Conservation (phyloP, 805 yeast genomes). For the Saccharomyces jurei region DNA sequence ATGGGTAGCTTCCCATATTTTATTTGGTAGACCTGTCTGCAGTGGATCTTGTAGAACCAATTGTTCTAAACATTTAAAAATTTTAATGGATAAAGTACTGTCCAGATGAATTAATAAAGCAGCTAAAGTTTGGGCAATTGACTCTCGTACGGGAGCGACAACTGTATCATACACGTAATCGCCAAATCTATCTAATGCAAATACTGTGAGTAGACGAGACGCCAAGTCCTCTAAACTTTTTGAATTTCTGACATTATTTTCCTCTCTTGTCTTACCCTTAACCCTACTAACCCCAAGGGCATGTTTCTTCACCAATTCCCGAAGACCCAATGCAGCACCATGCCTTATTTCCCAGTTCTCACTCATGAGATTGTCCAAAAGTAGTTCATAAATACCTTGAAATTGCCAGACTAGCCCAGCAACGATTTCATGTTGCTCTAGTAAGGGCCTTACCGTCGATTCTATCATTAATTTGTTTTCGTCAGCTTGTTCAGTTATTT, state of each 20-base stretch:
- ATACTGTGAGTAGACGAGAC: slow-evolving; percentile 73
- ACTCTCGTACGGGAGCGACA: slow-evolving; percentile 96
- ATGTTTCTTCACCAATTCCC: slow-evolving; percentile 68
- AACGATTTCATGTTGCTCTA: slow-evolving; percentile 62
- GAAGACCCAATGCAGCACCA: slow-evolving; percentile 86
- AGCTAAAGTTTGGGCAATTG: slow-evolving; percentile 90
- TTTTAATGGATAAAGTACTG: slow-evolving; percentile 45
- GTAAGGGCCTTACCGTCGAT: slow-evolving; percentile 58
- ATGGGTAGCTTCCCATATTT: slow-evolving; percentile 95
- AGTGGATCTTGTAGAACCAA: slow-evolving; percentile 57
- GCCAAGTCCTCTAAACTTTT: slow-evolving; percentile 80
- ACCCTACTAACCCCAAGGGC: slow-evolving; percentile 82
- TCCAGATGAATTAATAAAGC: slow-evolving; percentile 72
- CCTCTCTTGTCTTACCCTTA: slow-evolving; percentile 48
- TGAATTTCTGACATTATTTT: slow-evolving; percentile 58
- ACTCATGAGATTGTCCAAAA: slow-evolving; percentile 70
- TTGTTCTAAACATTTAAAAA: slow-evolving; percentile 57
- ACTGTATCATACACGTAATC: slow-evolving; percentile 97
- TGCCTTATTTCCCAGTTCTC: slow-evolving; percentile 93
- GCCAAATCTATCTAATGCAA: slow-evolving; percentile 91
- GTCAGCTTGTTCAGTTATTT: slow-evolving; percentile 71
- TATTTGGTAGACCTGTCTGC: slow-evolving; percentile 32
- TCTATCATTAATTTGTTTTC: slow-evolving; percentile 81
- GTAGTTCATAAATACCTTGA: slow-evolving; percentile 81
- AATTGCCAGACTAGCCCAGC: slow-evolving; percentile 85